Evolutionary conservation across 192 early-diverging fungal species (phyloP), one percentile per base, ranked within the genome.

Genomic region (Podochytrium sp.): DNA sequence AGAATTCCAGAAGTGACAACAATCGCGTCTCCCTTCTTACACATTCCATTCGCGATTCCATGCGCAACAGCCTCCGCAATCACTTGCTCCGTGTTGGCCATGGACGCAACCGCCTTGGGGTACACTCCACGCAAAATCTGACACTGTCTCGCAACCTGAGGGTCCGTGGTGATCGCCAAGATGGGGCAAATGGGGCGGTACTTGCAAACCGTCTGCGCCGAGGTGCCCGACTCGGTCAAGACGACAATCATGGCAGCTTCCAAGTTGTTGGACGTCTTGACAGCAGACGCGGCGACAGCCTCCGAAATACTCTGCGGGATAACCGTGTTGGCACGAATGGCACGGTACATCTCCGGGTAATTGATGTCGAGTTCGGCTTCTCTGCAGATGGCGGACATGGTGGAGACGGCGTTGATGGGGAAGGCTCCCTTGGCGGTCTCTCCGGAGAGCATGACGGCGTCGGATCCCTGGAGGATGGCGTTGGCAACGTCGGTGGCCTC

Each of bases 401-500:
- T 97, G 51, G 87, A 80, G 53, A 98, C 93, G 35, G 96, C 92
- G 76, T 92, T 86, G 65, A 94, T 81, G 39, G 96, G 96, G 81
- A 95, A 95, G 47, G 84, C 76, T 14, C 96, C 97, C 86, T 97
- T 97, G 66, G 97, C 97, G 3, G 95, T 97, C 83, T 98, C 97
- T 57, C 97, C 97, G 42, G 94, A 96, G 53, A 99, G 83, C 97
- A 99, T 99, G 70, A 99, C 97, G 78, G 94, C 95, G 86, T 99
- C 97, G 43, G 94, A 92, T 58, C 97, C 97, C 76, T 99, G 96
- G 76, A 97, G 82, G n/a, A 99, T 89, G 65, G 97, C 97, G 82
- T 99, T 99, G 42, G 97, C 96, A 30, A 99, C 97, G 80, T 99
- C 97, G 50, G 92, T 95, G 12, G 95, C 95, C 79, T 99, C 97